Evolutionary conservation across 768 basidiomycete genomes (phyloP).

Genomic region (Xerocomus brunneocitrinus): DNA sequence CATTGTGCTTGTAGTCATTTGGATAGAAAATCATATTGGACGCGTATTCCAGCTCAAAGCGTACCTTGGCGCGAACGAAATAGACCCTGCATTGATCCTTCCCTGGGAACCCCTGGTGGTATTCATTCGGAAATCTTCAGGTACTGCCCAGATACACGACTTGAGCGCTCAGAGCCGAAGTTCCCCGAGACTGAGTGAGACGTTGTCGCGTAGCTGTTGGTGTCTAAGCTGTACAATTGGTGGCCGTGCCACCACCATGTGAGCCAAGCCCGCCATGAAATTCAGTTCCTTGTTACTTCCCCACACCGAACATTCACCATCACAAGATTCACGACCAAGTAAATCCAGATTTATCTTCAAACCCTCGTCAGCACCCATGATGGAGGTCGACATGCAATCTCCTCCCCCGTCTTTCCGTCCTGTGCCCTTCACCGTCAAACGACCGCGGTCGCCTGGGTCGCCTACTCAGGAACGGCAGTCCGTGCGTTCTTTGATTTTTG

Average conservation of each 20-base stretch:
- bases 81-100: too few relatives aligned
- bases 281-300: conserved; percentile 1
- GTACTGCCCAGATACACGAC: neutral
- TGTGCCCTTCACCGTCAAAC: conserved; percentile 40
- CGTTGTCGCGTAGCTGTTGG: too few relatives aligned
- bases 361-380: conserved; percentile 23
- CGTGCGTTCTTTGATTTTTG: conserved; percentile 31
- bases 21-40: conserved; percentile 10
- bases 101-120: too few relatives aligned
- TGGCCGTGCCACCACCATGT: conserved; percentile 6
- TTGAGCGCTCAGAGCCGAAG: neutral
- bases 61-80: too few relatives aligned
- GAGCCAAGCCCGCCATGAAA: neutral
- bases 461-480: conserved; percentile 49
- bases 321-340: neutral
- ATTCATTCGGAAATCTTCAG: neutral
- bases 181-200: conserved; percentile 11
- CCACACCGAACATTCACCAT: neutral
- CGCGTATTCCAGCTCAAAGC: neutral
- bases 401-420: conserved; percentile 37
- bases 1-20: neutral
- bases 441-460: conserved; percentile 57
- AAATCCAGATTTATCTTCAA: neutral
- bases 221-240: neutral
- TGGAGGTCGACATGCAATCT: conserved; percentile 57